Base-by-base conservation (phyloP, 768 basidiomycete species). In the Aureoboletus auriporus region DNA sequence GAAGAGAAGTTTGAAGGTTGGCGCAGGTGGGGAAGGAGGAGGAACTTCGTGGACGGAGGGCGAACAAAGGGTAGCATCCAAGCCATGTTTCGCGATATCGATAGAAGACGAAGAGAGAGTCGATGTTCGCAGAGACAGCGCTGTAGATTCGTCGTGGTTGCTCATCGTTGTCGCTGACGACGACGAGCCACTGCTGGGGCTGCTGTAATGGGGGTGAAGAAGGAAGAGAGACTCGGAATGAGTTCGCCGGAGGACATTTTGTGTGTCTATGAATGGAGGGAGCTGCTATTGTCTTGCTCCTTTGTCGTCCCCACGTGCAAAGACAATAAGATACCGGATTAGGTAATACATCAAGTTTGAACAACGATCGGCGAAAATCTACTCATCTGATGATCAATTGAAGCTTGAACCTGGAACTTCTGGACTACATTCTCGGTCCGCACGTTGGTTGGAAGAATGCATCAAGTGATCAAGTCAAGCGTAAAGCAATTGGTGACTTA, bases 1-100 rank as follows among this genome's bases (percentile, higher is more conserved):
- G 61, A 88, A 91, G 46, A 92, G 77, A 6, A 84, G 74, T 37
- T 73, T 70, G 53, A 87, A 71, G 1, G 81, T 78, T 0, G 86
- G 83, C 47, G 70, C 58, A 6, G 74, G 70, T 26, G 70, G 44
- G 14, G 52, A 17, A 10, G 63, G 49, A 37, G 55, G 54, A 34
- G 58, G 50, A 23, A 59, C 47, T 34, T 58, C 50, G 14, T 54
- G 49, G 10, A 60, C 28, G 35, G 57, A 60, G 3, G 51, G 54
- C 10, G 53, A 60, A 38, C 50, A 41, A 13, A 33, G 42, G n/a
- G 54, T 10, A 10, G 31, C 20, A 23, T 23, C 40, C 11, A 36
- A 41, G 29, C 46, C 50, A 52, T 41, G 16, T 38, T 59, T 39
- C 40, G 62, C 57, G 41, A 50, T 43, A 40, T 62, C 60, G 2